Base-by-base conservation (phyloP, 2,329 filamentous ascomycete genomes). In the Calonectria multiphialidica region DNA sequence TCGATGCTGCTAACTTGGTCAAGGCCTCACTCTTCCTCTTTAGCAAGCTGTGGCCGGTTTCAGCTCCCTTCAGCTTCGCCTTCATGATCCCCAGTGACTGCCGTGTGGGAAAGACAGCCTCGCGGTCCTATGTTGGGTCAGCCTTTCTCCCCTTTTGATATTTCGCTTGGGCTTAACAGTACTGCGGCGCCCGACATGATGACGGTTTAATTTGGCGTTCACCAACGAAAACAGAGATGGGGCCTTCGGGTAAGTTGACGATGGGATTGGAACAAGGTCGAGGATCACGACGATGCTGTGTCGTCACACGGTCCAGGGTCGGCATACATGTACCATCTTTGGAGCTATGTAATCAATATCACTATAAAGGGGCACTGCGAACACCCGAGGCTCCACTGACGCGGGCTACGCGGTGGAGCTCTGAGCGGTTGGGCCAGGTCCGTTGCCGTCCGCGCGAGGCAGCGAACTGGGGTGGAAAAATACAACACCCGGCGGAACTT, bases 11-110 rank as follows among this genome's bases (percentile, higher is more conserved):
- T 68, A 89, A 97, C 95, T 99, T 99, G 77, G 97, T 99, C 75
- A 99, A 88, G 79, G 97, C 97, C 86, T 99, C 97, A 84, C 96
- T 98, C 89, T 99, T 99, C 82, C 97, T 90, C 89, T 99, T 99
- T 75, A 99, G 88, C 83, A 99, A 88, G 84, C 94, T 98, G 87
- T 99, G 96, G 61, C 97, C 97, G 55, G 92, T 95, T 84, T 96
- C 93, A 68, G 94, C 94, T 74, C 94, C 96, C 89, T 98, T 98
- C 82, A 99, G 92, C 89, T 99, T 99, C 77, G 93, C 92, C 87
- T 98, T 98, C 96, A 99, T 99, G 82, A 97, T 86, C 76, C 95
- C 96, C 86, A 99, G 89, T 84, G 95, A 98, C 89, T 99, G 97
- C 81, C 97, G 95, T 83, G 97, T 99, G 81, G 97, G 95, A 87